Evolutionary conservation across 345 rosid genomes (phyloP), one percentile per base, ranked within the genome.

Genomic region (Eucalyptus tenuipes): DNA sequence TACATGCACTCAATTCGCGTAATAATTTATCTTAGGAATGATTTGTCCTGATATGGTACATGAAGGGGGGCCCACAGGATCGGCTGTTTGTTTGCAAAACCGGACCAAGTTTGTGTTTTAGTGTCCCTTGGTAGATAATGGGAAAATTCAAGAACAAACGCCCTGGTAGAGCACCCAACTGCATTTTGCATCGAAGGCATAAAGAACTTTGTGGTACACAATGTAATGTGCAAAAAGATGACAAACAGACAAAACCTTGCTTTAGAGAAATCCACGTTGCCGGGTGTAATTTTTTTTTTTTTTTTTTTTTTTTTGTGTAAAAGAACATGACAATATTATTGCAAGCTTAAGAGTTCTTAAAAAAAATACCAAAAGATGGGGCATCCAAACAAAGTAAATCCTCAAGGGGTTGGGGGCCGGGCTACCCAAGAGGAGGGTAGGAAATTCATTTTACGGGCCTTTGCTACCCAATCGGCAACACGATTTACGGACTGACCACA

Each of bases 341-440:
- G 25, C 57, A 52, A 52, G 57, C 57, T 5, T 3, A 52, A 55
- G 61, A 55, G 29, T 24, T 55, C 9, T 24, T 55, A 55, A 55
- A 55, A 24, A 55, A 55, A 55, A 55, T 55, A 55, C 29, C 13
- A 24, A 55, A 55, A 9, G 13, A 55, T 55, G 61, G 61, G 61
- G 0, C 29, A 55, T 55, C 61, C 61, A 24, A 24, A 25, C 29
- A 55, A 55, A 55, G 6, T 55, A 55, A 55, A 55, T 55, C 29
- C 61, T 24, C 0, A 55, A 55, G 61, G 61, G 13, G 2, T 55
- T 55, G 6, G 61, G 59, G 29, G 29, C 2, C 2, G 1, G 6
- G 29, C 13, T 9, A 55, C 61, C 13, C 29, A 55, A 55, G 61
- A 55, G 29, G 61, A 55, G 6, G 6, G 29, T 55, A 9, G 61